Percentiles rank a stretch among this genome's conserved stretches.
Evolutionary conservation across 2,329 filamentous ascomycete genomes (phyloP).

Genomic region (Trichoderma lentiforme): DNA sequence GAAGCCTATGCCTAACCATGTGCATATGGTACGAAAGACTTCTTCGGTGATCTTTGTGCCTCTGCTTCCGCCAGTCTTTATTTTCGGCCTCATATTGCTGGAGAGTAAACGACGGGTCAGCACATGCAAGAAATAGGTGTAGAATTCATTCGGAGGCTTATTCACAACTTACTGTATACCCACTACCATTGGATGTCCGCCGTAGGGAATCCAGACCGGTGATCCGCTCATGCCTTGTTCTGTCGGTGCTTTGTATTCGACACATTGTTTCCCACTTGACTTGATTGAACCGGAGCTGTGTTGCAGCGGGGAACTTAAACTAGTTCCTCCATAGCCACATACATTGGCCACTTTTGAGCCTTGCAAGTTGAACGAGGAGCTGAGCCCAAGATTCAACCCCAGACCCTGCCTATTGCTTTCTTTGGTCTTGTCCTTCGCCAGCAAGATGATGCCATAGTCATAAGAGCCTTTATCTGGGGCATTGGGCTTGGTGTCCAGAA

Average conservation of each 20-base stretch:
- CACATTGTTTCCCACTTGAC: background rate
- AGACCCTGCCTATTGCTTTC: background rate
- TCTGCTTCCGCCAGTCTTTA: background rate
- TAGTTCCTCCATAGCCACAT: background rate
- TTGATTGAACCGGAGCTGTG: background rate
- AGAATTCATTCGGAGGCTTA: background rate
- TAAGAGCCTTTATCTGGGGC: background rate
- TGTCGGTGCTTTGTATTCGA: background rate
- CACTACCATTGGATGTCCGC: background rate
- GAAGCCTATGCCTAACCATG: background rate
- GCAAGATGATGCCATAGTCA: slow-evolving; percentile 7
- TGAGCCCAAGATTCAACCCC: slow-evolving; percentile 3
- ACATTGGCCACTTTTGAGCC: background rate
- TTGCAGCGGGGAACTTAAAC: background rate
- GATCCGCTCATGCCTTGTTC: slow-evolving; percentile 14
- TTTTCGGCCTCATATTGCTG: background rate
- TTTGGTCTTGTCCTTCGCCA: background rate
- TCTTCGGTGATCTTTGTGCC: slow-evolving; percentile 7
- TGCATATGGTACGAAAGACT: slow-evolving; percentile 1
- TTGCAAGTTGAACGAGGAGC: background rate
- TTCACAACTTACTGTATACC: slow-evolving; percentile 8
- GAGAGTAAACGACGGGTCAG: background rate
- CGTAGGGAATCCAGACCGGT: slow-evolving; percentile 2
- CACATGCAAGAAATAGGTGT: too few species aligned
- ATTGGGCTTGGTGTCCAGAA: background rate